Evolutionary conservation across 371 early-diverging fungal species (phyloP).

Genomic region (Lichtheimia ramosa): DNA sequence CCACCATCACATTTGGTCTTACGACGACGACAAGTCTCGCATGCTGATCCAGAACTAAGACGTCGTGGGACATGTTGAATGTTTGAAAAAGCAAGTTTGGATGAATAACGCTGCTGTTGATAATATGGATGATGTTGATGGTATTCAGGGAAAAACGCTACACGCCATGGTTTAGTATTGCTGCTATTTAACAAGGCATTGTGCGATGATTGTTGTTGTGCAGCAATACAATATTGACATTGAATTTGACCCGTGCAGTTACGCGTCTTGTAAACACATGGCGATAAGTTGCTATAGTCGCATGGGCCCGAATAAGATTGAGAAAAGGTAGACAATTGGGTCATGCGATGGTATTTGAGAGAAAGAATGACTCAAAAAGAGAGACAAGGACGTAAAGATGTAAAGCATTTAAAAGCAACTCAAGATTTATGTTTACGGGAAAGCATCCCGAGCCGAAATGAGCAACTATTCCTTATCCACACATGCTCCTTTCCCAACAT

Average conservation of each 20-base stretch:
- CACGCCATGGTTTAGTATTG: slow-evolving; percentile 28
- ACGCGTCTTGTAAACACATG: slow-evolving; percentile 13
- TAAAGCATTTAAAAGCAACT: too few relatives aligned
- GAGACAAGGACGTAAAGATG: too few relatives aligned
- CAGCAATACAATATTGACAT: slow-evolving; percentile 25
- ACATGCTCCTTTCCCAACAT: too few relatives aligned
- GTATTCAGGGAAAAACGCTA: slow-evolving; percentile 18
- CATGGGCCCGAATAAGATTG: neutral
- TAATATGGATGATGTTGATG: slow-evolving; percentile 5
- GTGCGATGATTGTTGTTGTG: neutral
- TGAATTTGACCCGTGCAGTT: slow-evolving; percentile 32
- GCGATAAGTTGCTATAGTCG: slow-evolving; percentile 2
- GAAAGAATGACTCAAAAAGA: too few relatives aligned
- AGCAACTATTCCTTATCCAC: too few relatives aligned
- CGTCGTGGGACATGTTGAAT: slow-evolving; percentile 25
- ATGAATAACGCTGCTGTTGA: slow-evolving; percentile 10
- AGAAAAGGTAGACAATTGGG: too few relatives aligned
- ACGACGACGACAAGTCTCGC: slow-evolving; percentile 44
- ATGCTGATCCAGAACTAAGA: slow-evolving; percentile 44
- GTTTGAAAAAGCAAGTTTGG: neutral
- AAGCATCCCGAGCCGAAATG: too few relatives aligned
- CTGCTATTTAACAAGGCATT: neutral
- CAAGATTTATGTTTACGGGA: too few relatives aligned
- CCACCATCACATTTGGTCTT: slow-evolving; percentile 50
- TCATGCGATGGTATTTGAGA: too few relatives aligned